Conservation (phyloP, 352 stramenopile genomes). For the Phytophthora meadii region DNA sequence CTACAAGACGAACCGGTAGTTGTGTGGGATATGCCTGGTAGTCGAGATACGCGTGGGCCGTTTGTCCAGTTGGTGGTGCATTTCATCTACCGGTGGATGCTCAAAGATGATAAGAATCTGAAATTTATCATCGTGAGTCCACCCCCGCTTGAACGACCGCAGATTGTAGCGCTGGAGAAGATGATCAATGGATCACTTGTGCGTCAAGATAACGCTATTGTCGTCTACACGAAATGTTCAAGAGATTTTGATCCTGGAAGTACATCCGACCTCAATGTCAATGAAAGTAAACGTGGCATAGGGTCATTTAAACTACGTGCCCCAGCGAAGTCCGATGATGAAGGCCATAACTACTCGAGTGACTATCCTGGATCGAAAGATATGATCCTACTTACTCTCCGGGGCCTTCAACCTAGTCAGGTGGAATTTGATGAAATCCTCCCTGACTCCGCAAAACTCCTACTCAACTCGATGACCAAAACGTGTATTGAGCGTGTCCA, state of each 20-base stretch:
- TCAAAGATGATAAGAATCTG: conserved; percentile 15
- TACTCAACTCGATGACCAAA: conserved; percentile 12
- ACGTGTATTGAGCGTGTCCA: conserved; percentile 2
- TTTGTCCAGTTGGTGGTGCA: conserved; percentile 31
- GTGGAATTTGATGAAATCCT: conserved; percentile 9
- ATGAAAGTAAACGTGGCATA: conserved; percentile 18
- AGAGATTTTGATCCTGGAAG: conserved; percentile 26
- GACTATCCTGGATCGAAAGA: neutral
- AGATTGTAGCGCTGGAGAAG: conserved; percentile 7
- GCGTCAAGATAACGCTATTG: conserved; percentile 24
- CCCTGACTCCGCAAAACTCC: conserved; percentile 9
- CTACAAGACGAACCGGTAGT: neutral
- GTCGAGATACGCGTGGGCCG: conserved; percentile 25
- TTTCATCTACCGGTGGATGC: conserved; percentile 29
- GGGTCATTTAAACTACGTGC: conserved; percentile 18
- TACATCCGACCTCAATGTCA: conserved; percentile 23
- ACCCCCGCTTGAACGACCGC: conserved; percentile 20
- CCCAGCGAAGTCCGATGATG: neutral
- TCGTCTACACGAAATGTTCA: conserved; percentile 34
- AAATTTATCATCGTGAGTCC: conserved; percentile 32
- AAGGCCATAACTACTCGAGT: conserved; percentile 18
- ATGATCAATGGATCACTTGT: conserved; percentile 30
- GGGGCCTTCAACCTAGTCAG: neutral
- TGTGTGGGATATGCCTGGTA: conserved; percentile 41
- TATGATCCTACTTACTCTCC: neutral